phyloP scores from a whole-genome alignment of 495 filamentous ascomycete genomes.

The Aspergillus cristatus region DNA sequence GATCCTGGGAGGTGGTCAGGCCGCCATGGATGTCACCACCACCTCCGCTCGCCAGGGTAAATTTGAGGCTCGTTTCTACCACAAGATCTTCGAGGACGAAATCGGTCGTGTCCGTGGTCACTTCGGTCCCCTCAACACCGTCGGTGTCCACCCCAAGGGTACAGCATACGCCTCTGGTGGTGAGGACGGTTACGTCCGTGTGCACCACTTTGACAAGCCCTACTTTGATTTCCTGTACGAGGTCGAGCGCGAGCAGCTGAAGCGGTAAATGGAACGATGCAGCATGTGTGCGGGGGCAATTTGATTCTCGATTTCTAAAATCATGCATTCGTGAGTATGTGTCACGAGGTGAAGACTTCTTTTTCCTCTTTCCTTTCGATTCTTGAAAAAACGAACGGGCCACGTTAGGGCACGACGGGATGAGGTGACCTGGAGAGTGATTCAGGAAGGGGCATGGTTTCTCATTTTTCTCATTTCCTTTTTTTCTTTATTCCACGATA shows the following conservation, averaged over 20 bases:
- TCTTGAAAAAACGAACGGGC: slow-evolving; percentile 12
- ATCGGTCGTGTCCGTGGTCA: slow-evolving; percentile 93
- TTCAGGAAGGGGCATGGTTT: slow-evolving; percentile 30
- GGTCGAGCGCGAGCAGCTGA: slow-evolving; percentile 68
- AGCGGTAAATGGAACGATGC: slow-evolving; percentile 26
- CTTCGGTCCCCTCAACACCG: slow-evolving; percentile 87
- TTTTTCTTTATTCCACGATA: slow-evolving; percentile 38
- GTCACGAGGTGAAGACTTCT: slow-evolving; percentile 33
- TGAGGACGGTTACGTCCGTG: slow-evolving; percentile 97
- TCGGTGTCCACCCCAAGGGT: slow-evolving; percentile 83
- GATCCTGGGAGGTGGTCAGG: slow-evolving; percentile 94
- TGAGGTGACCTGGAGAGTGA: slow-evolving; percentile 26
- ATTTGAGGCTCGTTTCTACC: slow-evolving; percentile 98
- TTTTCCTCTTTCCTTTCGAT: slow-evolving; percentile 1
- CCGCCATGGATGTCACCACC: slow-evolving; percentile 98
- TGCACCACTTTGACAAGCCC: slow-evolving; percentile 95
- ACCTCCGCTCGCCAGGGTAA: slow-evolving; percentile 90
- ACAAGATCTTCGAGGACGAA: slow-evolving; percentile 98
- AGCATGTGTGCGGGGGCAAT: slow-evolving; percentile 2
- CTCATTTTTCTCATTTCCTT: no score
- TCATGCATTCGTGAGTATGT: slow-evolving; percentile 31
- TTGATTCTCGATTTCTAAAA: slow-evolving; percentile 11
- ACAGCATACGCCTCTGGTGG: slow-evolving; percentile 88
- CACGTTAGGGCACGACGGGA: slow-evolving; percentile 16
- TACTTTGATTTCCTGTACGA: slow-evolving; percentile 99